These are phyloP conservation scores for Bipolaris zeicola DNA, from an alignment of 2,329 filamentous ascomycete species.

Conservation along the genomic window DNA sequence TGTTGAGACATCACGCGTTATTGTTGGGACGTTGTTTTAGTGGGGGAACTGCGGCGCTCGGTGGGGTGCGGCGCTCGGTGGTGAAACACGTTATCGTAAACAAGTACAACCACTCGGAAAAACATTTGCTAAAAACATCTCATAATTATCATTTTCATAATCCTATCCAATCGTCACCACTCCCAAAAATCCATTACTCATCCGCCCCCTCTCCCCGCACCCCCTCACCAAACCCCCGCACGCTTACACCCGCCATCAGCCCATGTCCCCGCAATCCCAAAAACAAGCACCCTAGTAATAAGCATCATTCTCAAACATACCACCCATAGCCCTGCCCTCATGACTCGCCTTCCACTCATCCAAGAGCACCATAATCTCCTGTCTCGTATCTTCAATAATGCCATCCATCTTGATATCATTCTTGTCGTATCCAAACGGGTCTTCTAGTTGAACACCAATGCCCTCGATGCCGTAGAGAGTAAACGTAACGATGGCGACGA, in stretches of 20 bases:
- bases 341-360: constrained; percentile 60
- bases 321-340: constrained; percentile 36
- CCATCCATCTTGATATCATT: constrained; percentile 73
- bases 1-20: too few species aligned
- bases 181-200: too few species aligned
- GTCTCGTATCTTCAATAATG: constrained; percentile 64
- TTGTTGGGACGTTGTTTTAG: too few species aligned
- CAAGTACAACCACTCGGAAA: too few species aligned
- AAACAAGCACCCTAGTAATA: neutral
- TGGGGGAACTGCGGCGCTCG: too few species aligned
- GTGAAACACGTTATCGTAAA: too few species aligned
- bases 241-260: neutral
- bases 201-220: too few species aligned
- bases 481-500: constrained; percentile 65
- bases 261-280: neutral
- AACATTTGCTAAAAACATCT: too few species aligned
- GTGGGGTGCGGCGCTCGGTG: too few species aligned
- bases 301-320: constrained; percentile 39
- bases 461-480: constrained; percentile 69
- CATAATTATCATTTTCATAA: too few species aligned
- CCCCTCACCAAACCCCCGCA: neutral
- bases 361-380: constrained; percentile 63
- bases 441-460: constrained; percentile 67
- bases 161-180: too few species aligned
- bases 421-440: constrained; percentile 69